Evolutionary conservation across 2,329 filamentous ascomycete genomes (phyloP).

Genomic region (Raffaelea ambrosiae): DNA sequence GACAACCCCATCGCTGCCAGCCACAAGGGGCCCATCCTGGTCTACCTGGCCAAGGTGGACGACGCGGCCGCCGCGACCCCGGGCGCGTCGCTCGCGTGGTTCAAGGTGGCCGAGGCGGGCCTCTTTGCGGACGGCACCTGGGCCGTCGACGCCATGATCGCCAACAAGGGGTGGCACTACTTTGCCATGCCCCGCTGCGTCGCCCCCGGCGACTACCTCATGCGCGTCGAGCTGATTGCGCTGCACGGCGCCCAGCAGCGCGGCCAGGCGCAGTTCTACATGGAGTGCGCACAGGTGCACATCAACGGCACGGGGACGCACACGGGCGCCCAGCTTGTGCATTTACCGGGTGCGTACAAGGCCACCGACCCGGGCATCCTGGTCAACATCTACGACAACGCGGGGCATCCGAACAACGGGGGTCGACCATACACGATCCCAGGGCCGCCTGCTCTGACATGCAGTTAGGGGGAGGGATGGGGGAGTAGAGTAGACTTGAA

Average conservation of each 20-base stretch:
- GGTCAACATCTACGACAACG: conserved; percentile 33
- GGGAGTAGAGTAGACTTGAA: too few species aligned
- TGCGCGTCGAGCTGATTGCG: conserved; percentile 11
- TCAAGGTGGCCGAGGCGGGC: conserved; percentile 38
- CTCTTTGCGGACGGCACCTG: conserved; percentile 27
- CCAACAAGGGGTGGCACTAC: conserved; percentile 32
- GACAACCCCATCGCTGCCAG: conserved; percentile 32
- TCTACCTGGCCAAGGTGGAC: conserved; percentile 39
- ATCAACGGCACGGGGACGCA: conserved; percentile 24
- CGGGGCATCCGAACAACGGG: conserved; percentile 20
- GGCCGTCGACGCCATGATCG: conserved; percentile 41
- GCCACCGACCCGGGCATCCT: conserved; percentile 34
- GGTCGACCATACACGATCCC: conserved; percentile 25
- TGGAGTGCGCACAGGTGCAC: conserved; percentile 15
- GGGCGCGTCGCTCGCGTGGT: conserved; percentile 34
- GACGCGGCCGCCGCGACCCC: conserved; percentile 32
- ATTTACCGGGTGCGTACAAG: conserved; percentile 34
- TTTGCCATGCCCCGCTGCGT: conserved; percentile 29
- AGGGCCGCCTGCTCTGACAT: too few species aligned
- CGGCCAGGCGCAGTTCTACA: conserved; percentile 11
- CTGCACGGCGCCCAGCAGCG: conserved; percentile 8
- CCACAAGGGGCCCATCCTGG: conserved; percentile 37
- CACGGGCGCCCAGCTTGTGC: conserved; percentile 17
- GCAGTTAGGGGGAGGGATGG: too few species aligned
- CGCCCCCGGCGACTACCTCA: conserved; percentile 18